A percentile compares a stretch with the other conserved stretches of the same genome.
Evolutionary conservation across 2,329 filamentous ascomycete species (phyloP).

Genomic region (Hypoxylon sp.): DNA sequence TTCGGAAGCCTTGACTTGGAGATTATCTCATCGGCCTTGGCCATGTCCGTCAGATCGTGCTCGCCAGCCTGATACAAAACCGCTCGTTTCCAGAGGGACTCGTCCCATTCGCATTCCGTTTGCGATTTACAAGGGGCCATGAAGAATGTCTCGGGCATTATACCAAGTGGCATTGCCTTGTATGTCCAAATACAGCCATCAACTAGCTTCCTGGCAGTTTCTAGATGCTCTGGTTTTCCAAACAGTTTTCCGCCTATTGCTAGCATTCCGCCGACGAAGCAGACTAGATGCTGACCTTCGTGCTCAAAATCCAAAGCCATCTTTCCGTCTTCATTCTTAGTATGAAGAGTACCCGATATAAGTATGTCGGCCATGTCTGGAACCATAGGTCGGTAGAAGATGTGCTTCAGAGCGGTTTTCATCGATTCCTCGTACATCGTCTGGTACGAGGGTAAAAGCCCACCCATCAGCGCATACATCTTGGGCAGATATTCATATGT

Average conservation of each 20-base stretch:
- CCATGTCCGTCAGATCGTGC: conserved; percentile 27
- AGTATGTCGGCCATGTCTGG: conserved; percentile 71
- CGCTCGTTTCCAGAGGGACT: conserved; percentile 49
- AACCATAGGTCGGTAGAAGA: conserved; percentile 76
- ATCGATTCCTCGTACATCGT: conserved; percentile 75
- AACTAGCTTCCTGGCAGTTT: conserved; percentile 61
- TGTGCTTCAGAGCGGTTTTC: conserved; percentile 69
- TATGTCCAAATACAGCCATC: conserved; percentile 69
- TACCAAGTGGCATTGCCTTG: conserved; percentile 61
- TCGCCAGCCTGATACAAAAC: conserved; percentile 42
- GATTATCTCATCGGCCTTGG: conserved; percentile 42
- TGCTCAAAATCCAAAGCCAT: conserved; percentile 54
- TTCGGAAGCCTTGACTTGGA: conserved; percentile 43
- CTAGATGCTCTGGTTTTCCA: conserved; percentile 59
- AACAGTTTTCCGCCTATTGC: conserved; percentile 65
- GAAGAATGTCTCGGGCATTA: conserved; percentile 67
- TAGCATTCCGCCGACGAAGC: conserved; percentile 67
- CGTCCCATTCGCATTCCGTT: conserved; percentile 51
- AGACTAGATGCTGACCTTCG: conserved; percentile 63
- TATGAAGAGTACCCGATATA: conserved; percentile 64
- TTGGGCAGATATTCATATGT: conserved; percentile 68
- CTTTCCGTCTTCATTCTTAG: conserved; percentile 44
- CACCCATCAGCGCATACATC: conserved; percentile 69
- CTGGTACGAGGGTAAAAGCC: conserved; percentile 69
- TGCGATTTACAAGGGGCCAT: conserved; percentile 58